phyloP scores from a whole-genome alignment of 768 basidiomycete genomes.

The Leucosporidium creatinivorum region DNA sequence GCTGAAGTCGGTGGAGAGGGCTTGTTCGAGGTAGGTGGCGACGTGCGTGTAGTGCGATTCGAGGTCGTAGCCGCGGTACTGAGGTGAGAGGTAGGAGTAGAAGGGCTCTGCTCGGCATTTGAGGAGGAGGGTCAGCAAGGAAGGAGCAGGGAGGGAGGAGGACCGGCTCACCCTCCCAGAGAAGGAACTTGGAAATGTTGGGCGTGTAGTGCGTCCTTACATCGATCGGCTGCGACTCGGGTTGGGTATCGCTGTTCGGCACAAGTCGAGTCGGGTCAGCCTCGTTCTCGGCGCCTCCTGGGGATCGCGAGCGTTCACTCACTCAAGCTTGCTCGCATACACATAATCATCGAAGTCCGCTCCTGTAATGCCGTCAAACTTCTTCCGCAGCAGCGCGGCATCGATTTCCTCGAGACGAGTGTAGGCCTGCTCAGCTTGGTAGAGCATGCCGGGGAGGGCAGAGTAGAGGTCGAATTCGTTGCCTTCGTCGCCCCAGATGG shows the following conservation, averaged over 20 bases:
- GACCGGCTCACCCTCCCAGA: constrained; percentile 33
- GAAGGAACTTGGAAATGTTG: constrained; percentile 32
- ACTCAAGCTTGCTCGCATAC: constrained; percentile 35
- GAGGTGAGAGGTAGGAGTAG: constrained; percentile 33
- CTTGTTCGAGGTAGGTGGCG: constrained; percentile 30
- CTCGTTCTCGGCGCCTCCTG: too few relatives aligned
- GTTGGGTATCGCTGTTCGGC: constrained; percentile 30
- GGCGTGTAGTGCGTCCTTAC: constrained; percentile 27
- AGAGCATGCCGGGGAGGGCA: constrained; percentile 30
- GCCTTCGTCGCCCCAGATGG: constrained; percentile 37
- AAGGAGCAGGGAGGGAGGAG: neutral
- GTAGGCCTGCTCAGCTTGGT: constrained; percentile 28
- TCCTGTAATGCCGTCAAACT: constrained; percentile 35
- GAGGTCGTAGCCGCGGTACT: constrained; percentile 34
- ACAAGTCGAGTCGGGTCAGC: neutral
- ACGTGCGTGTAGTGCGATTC: constrained; percentile 32
- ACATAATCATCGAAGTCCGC: constrained; percentile 33
- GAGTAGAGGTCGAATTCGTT: constrained; percentile 29
- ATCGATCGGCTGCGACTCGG: constrained; percentile 32
- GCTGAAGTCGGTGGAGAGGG: constrained; percentile 23
- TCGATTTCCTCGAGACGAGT: constrained; percentile 31
- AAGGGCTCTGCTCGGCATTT: constrained; percentile 28
- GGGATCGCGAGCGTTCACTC: too few relatives aligned
- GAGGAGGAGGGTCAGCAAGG: neutral
- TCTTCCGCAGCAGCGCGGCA: constrained; percentile 23